These are phyloP conservation scores for Alternaria angustiovoidea DNA, from an alignment of 2,329 filamentous ascomycete genomes.

Conservation along the genomic window DNA sequence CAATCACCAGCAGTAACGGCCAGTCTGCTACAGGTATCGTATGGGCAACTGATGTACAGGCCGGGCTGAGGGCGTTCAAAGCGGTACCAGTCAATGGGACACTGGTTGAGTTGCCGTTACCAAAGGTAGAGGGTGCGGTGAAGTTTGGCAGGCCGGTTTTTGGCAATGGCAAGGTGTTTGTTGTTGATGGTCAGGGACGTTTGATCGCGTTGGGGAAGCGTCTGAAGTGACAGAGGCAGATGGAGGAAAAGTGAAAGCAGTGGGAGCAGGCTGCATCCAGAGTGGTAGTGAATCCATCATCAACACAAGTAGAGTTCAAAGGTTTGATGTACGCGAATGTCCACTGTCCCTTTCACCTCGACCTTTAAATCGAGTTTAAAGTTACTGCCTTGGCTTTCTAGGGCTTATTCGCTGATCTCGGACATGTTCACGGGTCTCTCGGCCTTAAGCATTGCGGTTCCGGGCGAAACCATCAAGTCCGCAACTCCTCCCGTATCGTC, in stretches of 20 bases:
- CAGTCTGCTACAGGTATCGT: slow-evolving; percentile 38
- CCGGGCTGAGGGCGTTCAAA: slow-evolving; percentile 52
- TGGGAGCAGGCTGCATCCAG: slow-evolving; percentile 10
- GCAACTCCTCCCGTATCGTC: neutral
- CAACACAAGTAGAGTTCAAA: neutral
- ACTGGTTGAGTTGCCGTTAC: slow-evolving; percentile 47
- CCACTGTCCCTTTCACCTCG: neutral
- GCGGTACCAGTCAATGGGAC: slow-evolving; percentile 52
- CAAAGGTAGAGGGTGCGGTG: slow-evolving; percentile 50
- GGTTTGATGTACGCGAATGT: neutral
- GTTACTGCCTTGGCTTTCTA: slow-evolving; percentile 2
- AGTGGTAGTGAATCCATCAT: slow-evolving; percentile 9
- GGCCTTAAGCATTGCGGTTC: slow-evolving; percentile 2
- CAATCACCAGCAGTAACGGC: slow-evolving; percentile 51
- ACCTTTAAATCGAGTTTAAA: neutral
- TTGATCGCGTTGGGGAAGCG: slow-evolving; percentile 18
- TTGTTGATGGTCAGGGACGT: slow-evolving; percentile 28
- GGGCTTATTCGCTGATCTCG: slow-evolving; percentile 2
- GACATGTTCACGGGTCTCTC: neutral
- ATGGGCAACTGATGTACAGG: slow-evolving; percentile 53
- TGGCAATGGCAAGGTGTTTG: slow-evolving; percentile 46
- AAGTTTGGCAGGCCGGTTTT: slow-evolving; percentile 54
- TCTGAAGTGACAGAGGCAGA: neutral
- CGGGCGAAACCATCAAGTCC: slow-evolving; percentile 5
- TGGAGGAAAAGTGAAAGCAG: neutral